Percentiles rank a stretch among this genome's conserved stretches.
These are phyloP conservation scores for Neocatenulostroma microsporum DNA, from an alignment of 2,329 filamentous ascomycete genomes.

Conservation along the genomic window DNA sequence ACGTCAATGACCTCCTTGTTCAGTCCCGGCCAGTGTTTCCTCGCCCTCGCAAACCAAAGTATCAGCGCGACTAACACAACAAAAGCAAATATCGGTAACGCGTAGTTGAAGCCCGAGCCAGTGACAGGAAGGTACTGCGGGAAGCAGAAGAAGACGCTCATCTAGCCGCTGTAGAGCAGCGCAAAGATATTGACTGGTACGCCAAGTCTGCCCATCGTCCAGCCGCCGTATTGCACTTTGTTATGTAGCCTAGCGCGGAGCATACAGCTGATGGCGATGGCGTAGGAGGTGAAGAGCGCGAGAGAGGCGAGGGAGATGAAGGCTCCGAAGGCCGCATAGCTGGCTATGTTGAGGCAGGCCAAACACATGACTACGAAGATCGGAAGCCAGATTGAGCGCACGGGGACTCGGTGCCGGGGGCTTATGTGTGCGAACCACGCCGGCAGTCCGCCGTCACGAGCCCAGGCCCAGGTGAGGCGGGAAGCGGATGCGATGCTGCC, in stretches of 20 bases:
- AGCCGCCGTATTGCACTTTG: slow-evolving; percentile 10
- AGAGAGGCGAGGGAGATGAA: too few relatives aligned
- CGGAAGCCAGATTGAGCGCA: slow-evolving; percentile 18
- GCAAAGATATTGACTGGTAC: slow-evolving; percentile 19
- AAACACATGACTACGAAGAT: too few relatives aligned
- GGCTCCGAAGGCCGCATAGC: too few relatives aligned
- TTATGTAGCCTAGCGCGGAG: slow-evolving; percentile 8
- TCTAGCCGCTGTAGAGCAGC: slow-evolving; percentile 17
- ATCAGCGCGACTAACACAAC: slow-evolving; percentile 16
- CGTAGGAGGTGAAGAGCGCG: slow-evolving; percentile 20
- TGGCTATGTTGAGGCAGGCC: slow-evolving; percentile 17
- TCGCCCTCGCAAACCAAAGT: slow-evolving; percentile 14
- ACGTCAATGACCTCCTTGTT: slow-evolving; percentile 16
- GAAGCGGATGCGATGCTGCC: too few relatives aligned
- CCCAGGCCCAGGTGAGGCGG: too few relatives aligned
- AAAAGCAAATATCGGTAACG: slow-evolving; percentile 17
- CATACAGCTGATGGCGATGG: slow-evolving; percentile 21
- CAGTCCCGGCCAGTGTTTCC: slow-evolving; percentile 17
- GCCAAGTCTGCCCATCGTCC: slow-evolving; percentile 17
- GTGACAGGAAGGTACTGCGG: slow-evolving; percentile 19
- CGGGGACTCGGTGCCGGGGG: slow-evolving; percentile 16
- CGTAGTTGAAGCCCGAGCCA: slow-evolving; percentile 18
- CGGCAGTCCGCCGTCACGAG: too few relatives aligned
- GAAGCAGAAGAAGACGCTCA: slow-evolving; percentile 20
- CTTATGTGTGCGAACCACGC: slow-evolving; percentile 19